A percentile compares a stretch with the other conserved stretches of the same genome.
Evolutionary conservation across 257 asterid genomes (phyloP).

Genomic region (Anisodus acutangulus): DNA sequence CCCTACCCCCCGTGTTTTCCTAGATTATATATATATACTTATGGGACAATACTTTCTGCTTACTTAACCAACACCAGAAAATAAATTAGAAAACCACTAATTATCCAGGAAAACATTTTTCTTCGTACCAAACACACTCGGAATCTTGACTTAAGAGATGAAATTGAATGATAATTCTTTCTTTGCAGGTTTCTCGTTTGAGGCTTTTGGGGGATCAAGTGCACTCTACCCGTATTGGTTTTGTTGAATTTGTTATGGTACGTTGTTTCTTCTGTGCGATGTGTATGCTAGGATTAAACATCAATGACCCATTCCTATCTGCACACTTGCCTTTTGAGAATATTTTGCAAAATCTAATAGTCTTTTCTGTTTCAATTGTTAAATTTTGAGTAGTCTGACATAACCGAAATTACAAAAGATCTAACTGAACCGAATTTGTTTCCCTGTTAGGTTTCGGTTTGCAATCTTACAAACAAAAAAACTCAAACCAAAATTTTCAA

Average conservation of each 20-base stretch:
- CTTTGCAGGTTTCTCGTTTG: slow-evolving; percentile 85
- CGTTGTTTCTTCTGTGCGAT: slow-evolving; percentile 24
- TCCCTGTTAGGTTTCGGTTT: neutral
- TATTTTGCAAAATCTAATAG: neutral
- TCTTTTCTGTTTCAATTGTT: neutral
- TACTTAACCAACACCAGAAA: no score
- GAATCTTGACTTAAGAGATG: neutral
- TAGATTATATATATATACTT: no score
- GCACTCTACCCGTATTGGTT: slow-evolving; percentile 89
- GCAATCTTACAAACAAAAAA: neutral
- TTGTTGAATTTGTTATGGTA: slow-evolving; percentile 85
- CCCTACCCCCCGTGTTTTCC: no score
- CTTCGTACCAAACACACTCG: neutral
- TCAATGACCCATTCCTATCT: neutral
- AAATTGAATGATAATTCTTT: neutral
- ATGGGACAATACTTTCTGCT: no score
- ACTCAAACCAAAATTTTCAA: neutral
- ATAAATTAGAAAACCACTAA: no score
- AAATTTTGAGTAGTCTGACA: neutral
- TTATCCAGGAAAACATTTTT: no score
- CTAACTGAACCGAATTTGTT: neutral
- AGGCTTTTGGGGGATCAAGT: slow-evolving; percentile 95
- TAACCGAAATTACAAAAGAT: neutral
- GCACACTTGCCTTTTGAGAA: neutral
- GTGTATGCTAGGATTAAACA: neutral